Percentiles rank a stretch among this genome's conserved stretches.
Evolutionary conservation across 2,329 filamentous ascomycete species (phyloP).

Genomic region (Coniosporium tulheliwenetii): DNA sequence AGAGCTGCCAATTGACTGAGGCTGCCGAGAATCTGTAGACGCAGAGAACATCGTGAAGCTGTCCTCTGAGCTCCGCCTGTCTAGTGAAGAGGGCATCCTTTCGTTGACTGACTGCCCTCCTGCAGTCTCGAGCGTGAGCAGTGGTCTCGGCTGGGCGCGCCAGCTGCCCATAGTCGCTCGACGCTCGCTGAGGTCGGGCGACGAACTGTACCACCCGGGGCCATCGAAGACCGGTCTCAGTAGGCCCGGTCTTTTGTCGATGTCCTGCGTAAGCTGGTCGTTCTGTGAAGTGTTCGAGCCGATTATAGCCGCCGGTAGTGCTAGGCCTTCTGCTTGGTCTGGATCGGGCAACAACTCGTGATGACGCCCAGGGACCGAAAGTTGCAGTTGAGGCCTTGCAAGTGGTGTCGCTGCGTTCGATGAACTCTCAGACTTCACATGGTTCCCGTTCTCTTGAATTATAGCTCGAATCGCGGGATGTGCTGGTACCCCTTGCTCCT

Average conservation of each 20-base stretch:
- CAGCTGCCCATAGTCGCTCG: constrained; percentile 5
- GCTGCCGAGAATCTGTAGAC: constrained; percentile 40
- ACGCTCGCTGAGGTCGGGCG: constrained; percentile 4
- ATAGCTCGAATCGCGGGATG: too few relatives aligned
- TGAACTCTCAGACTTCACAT: constrained; percentile 20
- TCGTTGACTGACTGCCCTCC: constrained; percentile 8
- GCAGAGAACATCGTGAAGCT: constrained; percentile 50
- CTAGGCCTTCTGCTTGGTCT: constrained; percentile 9
- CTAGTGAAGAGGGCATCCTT: constrained; percentile 19
- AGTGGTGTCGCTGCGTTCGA: constrained; percentile 40
- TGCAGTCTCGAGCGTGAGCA: constrained; percentile 9
- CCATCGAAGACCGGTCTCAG: too few relatives aligned
- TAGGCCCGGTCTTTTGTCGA: constrained; percentile 6
- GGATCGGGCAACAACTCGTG: constrained; percentile 1
- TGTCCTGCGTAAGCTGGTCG: constrained; percentile 1
- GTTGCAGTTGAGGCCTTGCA: constrained; percentile 20
- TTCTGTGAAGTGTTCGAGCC: background rate
- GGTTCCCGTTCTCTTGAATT: background rate
- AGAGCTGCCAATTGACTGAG: constrained; percentile 36
- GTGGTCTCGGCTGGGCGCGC: constrained; percentile 8
- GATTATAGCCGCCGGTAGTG: constrained; percentile 11
- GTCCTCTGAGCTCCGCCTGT: constrained; percentile 42
- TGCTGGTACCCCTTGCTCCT: too few relatives aligned
- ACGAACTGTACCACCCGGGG: too few relatives aligned
- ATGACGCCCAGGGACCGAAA: background rate